Evolutionary conservation across 2,329 filamentous ascomycete species (phyloP).

Genomic region (Hypoxylon sp.): DNA sequence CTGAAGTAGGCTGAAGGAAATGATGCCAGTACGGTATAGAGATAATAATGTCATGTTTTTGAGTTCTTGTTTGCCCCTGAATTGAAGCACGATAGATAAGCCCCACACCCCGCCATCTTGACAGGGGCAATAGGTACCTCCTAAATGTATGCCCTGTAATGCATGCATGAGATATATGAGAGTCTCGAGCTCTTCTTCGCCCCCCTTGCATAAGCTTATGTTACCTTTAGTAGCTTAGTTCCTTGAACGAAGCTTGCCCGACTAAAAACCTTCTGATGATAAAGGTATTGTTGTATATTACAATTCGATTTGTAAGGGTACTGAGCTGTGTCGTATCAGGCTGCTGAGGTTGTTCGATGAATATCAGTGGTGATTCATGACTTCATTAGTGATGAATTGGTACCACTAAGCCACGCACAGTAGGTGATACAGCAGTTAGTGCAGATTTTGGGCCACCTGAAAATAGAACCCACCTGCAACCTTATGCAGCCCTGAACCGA

Average conservation of each 20-base stretch:
- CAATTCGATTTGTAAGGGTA: background rate
- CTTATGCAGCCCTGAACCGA: background rate
- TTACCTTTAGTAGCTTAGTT: background rate
- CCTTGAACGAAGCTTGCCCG: background rate
- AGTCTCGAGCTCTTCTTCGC: background rate
- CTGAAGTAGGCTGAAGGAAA: background rate
- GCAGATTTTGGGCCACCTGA: slow-evolving; percentile 15
- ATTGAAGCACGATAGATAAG: background rate
- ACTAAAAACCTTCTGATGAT: background rate
- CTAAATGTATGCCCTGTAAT: slow-evolving; percentile 34
- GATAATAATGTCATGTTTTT: background rate
- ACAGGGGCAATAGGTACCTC: slow-evolving; percentile 20
- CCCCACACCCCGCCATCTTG: background rate
- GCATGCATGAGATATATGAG: slow-evolving; percentile 12
- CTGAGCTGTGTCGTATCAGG: background rate
- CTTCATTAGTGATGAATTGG: slow-evolving; percentile 13
- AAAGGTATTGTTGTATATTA: background rate
- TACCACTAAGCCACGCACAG: slow-evolving; percentile 13
- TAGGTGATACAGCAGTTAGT: slow-evolving; percentile 9
- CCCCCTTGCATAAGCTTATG: slow-evolving; percentile 27
- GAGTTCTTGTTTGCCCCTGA: background rate
- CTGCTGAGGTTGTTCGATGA: background rate
- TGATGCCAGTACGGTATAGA: background rate
- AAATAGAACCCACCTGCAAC: slow-evolving; percentile 20
- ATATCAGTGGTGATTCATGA: slow-evolving; percentile 36